Percentiles rank a stretch among this genome's conserved stretches.
These are phyloP conservation scores for Malus orientalis DNA, from an alignment of 306 rosid species.

Conservation along the genomic window DNA sequence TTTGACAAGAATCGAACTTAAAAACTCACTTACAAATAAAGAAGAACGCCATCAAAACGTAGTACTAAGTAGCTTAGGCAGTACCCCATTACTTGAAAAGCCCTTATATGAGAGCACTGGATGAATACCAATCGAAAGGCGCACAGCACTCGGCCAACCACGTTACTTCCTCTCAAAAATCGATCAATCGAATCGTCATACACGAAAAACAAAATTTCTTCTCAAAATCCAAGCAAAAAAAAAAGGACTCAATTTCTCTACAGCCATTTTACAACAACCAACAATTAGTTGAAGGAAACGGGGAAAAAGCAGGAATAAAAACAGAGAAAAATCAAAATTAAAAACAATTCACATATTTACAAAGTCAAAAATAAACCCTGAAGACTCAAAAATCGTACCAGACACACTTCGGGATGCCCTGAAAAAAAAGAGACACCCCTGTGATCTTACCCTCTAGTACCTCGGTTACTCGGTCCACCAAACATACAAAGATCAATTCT, in stretches of 20 bases:
- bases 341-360: slow-evolving; percentile 38
- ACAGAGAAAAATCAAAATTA: background rate
- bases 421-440: slow-evolving; percentile 61
- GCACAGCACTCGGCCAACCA: too few relatives aligned
- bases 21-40: too few relatives aligned
- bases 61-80: too few relatives aligned
- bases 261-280: slow-evolving; percentile 45
- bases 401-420: slow-evolving; percentile 40
- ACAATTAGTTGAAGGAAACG: slow-evolving; percentile 10
- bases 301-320: background rate
- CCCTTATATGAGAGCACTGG: too few relatives aligned
- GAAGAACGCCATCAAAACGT: rapidly evolving
- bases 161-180: background rate
- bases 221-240: slow-evolving; percentile 11
- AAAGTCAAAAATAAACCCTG: slow-evolving; percentile 12
- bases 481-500: slow-evolving; percentile 3
- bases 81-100: too few relatives aligned
- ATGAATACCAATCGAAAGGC: too few relatives aligned
- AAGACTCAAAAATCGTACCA: background rate
- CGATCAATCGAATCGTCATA: background rate
- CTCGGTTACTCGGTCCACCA: background rate
- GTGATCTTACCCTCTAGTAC: background rate
- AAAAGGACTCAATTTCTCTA: slow-evolving; percentile 27
- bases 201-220: slow-evolving; percentile 14
- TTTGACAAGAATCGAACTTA: rapidly evolving